Conservation (phyloP, 1,139 yeast species). For the Torulaspora pretoriensis region DNA sequence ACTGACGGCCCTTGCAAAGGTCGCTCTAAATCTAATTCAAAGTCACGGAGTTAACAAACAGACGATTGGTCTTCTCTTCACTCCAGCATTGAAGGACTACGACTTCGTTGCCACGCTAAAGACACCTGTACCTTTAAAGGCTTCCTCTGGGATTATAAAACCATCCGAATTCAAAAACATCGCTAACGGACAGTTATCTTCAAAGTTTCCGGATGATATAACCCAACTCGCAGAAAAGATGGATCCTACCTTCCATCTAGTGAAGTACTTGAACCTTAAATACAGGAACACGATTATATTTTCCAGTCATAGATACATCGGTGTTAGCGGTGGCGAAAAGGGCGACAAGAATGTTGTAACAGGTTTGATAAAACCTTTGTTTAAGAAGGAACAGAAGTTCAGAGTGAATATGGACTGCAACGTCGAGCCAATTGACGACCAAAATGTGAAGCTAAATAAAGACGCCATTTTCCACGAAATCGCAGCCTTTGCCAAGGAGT, state of each 20-base stretch:
- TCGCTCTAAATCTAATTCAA: slow-evolving; percentile 56
- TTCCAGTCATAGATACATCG: slow-evolving; percentile 53
- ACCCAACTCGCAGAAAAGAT: slow-evolving; percentile 39
- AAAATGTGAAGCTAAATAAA: slow-evolving; percentile 62
- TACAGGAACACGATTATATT: slow-evolving; percentile 54
- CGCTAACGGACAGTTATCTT: slow-evolving; percentile 32
- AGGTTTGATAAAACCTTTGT: slow-evolving; percentile 73
- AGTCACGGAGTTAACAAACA: slow-evolving; percentile 44
- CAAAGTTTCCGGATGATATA: slow-evolving; percentile 34
- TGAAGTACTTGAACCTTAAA: slow-evolving; percentile 52
- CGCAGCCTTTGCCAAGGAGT: slow-evolving; percentile 54
- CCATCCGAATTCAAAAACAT: slow-evolving; percentile 63
- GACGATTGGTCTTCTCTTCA: slow-evolving; percentile 56
- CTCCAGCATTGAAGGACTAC: slow-evolving; percentile 79
- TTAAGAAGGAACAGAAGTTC: slow-evolving; percentile 55
- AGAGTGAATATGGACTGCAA: slow-evolving; percentile 77
- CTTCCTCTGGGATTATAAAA: slow-evolving; percentile 55
- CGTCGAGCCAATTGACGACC: slow-evolving; percentile 56
- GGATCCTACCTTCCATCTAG: slow-evolving; percentile 55
- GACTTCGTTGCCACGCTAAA: slow-evolving; percentile 68
- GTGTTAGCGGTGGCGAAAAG: slow-evolving; percentile 45
- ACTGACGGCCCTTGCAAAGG: slow-evolving; percentile 80
- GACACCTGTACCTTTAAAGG: slow-evolving; percentile 42
- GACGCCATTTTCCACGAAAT: slow-evolving; percentile 75
- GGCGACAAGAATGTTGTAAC: slow-evolving; percentile 52